A percentile compares a stretch with the other conserved stretches of the same genome.
Evolutionary conservation across 805 yeast species (phyloP).

Genomic region (Schwanniomyces sp.): DNA sequence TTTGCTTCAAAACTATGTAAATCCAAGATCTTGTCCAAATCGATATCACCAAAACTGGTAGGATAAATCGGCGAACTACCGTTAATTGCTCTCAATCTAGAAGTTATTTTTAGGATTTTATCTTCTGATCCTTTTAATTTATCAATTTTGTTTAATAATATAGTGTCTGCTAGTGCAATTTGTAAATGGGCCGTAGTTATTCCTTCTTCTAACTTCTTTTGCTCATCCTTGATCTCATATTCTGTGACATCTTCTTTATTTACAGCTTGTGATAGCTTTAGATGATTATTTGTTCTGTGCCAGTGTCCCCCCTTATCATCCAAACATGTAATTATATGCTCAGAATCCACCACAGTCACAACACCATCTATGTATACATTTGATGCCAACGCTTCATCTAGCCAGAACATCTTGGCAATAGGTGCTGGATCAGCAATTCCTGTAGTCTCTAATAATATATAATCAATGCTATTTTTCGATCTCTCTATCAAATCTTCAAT

Average conservation of each 20-base stretch:
- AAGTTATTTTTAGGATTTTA: constrained; percentile 27
- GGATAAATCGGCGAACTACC: constrained; percentile 62
- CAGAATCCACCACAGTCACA: constrained; percentile 79
- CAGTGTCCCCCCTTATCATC: constrained; percentile 74
- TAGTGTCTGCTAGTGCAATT: constrained; percentile 83
- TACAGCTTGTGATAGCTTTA: constrained; percentile 16
- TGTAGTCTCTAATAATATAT: constrained; percentile 90
- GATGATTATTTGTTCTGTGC: constrained; percentile 46
- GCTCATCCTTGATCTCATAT: constrained; percentile 30
- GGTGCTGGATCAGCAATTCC: constrained; percentile 99
- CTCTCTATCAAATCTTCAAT: constrained; percentile 81
- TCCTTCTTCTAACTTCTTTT: constrained; percentile 36
- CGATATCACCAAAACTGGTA: constrained; percentile 74
- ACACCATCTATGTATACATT: constrained; percentile 90
- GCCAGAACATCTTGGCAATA: constrained; percentile 96
- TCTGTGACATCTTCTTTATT: constrained; percentile 20
- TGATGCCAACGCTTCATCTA: constrained; percentile 84
- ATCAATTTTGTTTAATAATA: constrained; percentile 80
- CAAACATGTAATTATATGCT: constrained; percentile 62
- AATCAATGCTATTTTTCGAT: constrained; percentile 74
- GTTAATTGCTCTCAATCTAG: constrained; percentile 57
- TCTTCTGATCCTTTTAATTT: constrained; percentile 22
- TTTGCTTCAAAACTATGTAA: constrained; percentile 69
- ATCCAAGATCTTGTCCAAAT: constrained; percentile 66
- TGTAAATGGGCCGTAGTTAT: constrained; percentile 86